Evolutionary conservation across 768 basidiomycete genomes (phyloP), one percentile per base, ranked within the genome.

Genomic region (Amanita thiersii): DNA sequence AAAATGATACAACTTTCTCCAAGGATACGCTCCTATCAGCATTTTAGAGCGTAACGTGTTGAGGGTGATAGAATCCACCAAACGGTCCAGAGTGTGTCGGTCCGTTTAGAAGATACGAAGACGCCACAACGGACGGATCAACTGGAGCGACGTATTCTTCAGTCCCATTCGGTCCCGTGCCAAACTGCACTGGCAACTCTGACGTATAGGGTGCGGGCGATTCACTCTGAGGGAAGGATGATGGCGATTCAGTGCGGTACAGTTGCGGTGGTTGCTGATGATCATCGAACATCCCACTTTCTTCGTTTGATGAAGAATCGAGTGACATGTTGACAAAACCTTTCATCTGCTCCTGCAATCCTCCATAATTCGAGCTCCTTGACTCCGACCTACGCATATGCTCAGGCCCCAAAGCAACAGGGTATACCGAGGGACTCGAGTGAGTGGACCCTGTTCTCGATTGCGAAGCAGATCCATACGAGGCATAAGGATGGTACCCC

Each of bases 401-500:
- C n/a, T 58, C 67, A 0, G 43, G 56, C 19, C 55, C 58, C 29
- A 71, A 56, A 2, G 66, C 64, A 5, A 70, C 49, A 17, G 61
- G 50, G 48, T 64, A 65, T 37, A 63, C 59, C 47, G 64, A 64
- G 12, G 71, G 70, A 44, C 73, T 72, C 32, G 67, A 70, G 39
- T 69, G 66, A 2, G 69, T 61, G 39, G 68, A 71, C 15, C 62
- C 59, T 4, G 62, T 50, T 15, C 69, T 50, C 12, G 48, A 36
- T 49, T 45, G 49, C n/a, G 67, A 64, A 18, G 60, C 58, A 28
- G 57, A 56, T 17, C 57, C 56, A 39, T 68, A 69, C 39, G 55
- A 50, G 8, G 69, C 72, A 39, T 80, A 80, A 15, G 81, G 69
- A 54, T 81, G 75, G 49, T 79, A 75, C 35, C 73, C 70, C 39